These are phyloP conservation scores for Echinosophora koreensis DNA, from an alignment of 306 rosid species.

Conservation along the genomic window DNA sequence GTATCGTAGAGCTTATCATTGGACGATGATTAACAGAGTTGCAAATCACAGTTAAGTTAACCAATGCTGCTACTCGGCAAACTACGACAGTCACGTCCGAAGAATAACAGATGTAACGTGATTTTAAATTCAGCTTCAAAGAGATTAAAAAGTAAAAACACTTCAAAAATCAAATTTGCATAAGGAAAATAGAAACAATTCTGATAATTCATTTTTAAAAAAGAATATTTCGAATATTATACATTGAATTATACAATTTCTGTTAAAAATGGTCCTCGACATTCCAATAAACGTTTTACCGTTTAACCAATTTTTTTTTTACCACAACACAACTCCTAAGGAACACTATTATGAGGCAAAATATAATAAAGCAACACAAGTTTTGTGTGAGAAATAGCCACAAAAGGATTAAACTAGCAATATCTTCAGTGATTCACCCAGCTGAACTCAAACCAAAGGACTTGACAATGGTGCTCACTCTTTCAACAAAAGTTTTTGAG, in stretches of 20 bases:
- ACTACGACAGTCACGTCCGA: not conserved
- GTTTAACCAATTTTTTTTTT: not conserved
- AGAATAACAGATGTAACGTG: too few species aligned
- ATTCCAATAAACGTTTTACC: constrained; percentile 21
- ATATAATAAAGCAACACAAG: not conserved
- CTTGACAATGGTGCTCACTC: constrained; percentile 91
- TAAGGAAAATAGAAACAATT: not conserved
- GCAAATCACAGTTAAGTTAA: too few species aligned
- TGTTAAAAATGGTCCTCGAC: constrained; percentile 7
- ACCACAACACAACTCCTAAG: constrained; percentile 18
- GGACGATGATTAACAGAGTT: too few species aligned
- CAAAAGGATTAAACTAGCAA: constrained; percentile 26
- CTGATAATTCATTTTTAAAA: constrained; percentile 4
- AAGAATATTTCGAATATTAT: not conserved
- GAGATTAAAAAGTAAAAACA: not conserved
- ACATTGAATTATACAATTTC: constrained; percentile 5
- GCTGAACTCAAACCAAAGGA: constrained; percentile 83
- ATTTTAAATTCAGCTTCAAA: not conserved
- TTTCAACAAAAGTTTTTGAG: constrained; percentile 86
- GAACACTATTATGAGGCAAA: not conserved
- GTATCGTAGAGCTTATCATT: too few species aligned
- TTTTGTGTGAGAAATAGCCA: constrained; percentile 41
- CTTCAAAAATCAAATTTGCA: not conserved
- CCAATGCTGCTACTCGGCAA: too few species aligned
- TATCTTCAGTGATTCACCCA: constrained; percentile 50